phyloP scores from a whole-genome alignment of 192 early-diverging fungal genomes.

The Coemansia sp. region DNA sequence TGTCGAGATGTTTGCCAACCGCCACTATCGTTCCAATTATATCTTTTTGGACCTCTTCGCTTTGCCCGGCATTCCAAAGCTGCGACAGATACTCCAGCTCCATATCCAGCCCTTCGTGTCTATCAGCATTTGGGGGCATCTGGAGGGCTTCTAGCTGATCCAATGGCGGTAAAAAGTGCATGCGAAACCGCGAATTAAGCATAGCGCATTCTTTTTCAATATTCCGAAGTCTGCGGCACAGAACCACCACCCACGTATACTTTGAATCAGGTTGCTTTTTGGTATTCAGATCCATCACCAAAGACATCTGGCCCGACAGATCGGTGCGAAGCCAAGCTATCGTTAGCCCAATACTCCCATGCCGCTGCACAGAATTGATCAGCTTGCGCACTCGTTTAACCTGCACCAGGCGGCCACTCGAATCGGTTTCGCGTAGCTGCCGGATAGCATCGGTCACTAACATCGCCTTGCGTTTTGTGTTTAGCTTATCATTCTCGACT shows the following conservation, averaged over 20 bases:
- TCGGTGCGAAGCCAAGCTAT: conserved; percentile 1
- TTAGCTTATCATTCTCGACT: not conserved
- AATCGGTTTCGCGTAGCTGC: not conserved
- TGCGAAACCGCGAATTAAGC: conserved; percentile 1
- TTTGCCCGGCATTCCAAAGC: not conserved
- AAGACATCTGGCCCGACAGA: not conserved
- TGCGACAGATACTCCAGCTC: conserved; percentile 4
- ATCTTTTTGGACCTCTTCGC: not conserved
- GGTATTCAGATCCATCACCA: conserved; percentile 4
- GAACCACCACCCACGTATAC: not conserved
- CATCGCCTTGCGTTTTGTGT: not conserved
- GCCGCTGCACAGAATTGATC: not conserved
- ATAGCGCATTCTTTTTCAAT: not conserved
- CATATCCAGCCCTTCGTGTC: not conserved
- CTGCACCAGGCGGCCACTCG: not conserved
- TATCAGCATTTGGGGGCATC: not conserved
- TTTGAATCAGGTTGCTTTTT: not conserved
- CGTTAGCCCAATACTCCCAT: not conserved
- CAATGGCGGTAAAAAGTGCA: conserved; percentile 2
- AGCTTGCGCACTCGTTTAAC: not conserved
- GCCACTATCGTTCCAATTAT: not conserved
- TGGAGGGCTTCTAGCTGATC: not conserved
- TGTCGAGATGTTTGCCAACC: not conserved
- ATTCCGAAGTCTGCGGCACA: not conserved
- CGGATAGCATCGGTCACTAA: not conserved